Evolutionary conservation across 2,329 filamentous ascomycete genomes (phyloP).

Genomic region (Claviceps capensis): DNA sequence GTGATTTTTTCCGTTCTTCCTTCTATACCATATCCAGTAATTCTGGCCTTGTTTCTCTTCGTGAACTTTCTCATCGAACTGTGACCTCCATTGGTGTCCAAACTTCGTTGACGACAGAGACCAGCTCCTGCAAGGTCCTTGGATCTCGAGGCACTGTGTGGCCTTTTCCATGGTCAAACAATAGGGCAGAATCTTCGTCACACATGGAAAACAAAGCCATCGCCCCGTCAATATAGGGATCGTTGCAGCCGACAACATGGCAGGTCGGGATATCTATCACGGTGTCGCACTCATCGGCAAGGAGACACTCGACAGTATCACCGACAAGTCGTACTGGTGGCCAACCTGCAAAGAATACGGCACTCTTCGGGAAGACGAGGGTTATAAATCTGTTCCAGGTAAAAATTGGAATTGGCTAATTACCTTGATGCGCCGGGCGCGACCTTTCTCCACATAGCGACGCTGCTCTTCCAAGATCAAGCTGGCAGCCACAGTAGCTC

Average conservation of each 20-base stretch:
- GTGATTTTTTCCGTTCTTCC: too few species aligned
- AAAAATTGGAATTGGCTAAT: too few species aligned
- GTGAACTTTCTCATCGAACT: not conserved
- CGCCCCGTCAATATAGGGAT: slow-evolving; percentile 44
- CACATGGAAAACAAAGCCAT: slow-evolving; percentile 47
- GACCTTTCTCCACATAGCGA: not conserved
- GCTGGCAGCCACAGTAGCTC: slow-evolving; percentile 38
- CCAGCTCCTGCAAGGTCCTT: slow-evolving; percentile 27
- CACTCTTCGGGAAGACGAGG: not conserved
- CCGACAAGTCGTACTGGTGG: slow-evolving; percentile 28
- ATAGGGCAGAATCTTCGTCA: slow-evolving; percentile 38
- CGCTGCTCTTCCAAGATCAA: slow-evolving; percentile 31
- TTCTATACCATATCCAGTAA: too few species aligned
- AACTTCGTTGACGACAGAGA: not conserved
- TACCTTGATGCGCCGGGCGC: slow-evolving; percentile 22
- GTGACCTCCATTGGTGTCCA: not conserved
- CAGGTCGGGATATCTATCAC: slow-evolving; percentile 34
- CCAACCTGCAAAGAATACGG: slow-evolving; percentile 36
- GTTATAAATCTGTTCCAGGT: not conserved
- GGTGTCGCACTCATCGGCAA: slow-evolving; percentile 30
- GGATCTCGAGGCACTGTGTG: slow-evolving; percentile 43
- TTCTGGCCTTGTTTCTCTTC: too few species aligned
- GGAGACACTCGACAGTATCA: slow-evolving; percentile 22
- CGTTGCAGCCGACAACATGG: slow-evolving; percentile 36
- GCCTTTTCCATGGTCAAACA: slow-evolving; percentile 51